Evolutionary conservation across 345 rosid genomes (phyloP).

Genomic region (Mangifera indica): DNA sequence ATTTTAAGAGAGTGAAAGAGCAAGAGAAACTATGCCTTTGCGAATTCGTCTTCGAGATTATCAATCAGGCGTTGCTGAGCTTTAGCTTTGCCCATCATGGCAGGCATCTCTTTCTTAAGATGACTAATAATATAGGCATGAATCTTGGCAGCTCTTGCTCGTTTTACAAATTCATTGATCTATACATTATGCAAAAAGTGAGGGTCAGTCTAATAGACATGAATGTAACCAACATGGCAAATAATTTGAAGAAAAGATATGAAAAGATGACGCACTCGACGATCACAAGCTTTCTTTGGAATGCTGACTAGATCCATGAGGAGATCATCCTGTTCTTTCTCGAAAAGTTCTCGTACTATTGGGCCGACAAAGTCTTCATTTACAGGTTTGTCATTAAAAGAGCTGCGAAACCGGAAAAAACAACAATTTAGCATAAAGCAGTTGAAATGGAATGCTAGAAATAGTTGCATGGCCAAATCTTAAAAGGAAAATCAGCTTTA

Average conservation of each 20-base stretch:
- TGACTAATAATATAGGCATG: constrained; percentile 91
- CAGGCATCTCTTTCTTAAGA: constrained; percentile 93
- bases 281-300: constrained; percentile 95
- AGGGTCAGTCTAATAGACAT: too few species aligned
- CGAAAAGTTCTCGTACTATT: constrained; percentile 71
- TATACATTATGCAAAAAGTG: constrained; percentile 19
- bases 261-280: constrained; percentile 43
- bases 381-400: constrained; percentile 81
- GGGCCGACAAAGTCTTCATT: constrained; percentile 62
- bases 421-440: neutral
- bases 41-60: constrained; percentile 74
- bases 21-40: constrained; percentile 48
- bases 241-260: neutral
- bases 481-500: neutral
- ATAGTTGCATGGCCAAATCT: neutral
- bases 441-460: neutral
- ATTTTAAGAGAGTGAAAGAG: neutral
- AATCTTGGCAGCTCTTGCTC: constrained; percentile 90
- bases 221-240: neutral
- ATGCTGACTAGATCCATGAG: constrained; percentile 64
- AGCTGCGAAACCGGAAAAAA: constrained; percentile 42
- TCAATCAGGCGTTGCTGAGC: constrained; percentile 78
- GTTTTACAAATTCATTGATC: constrained; percentile 94
- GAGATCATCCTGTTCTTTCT: constrained; percentile 90
- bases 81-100: constrained; percentile 95